phyloP scores from a whole-genome alignment of 305 asterid species.

The Fraxinus greggii region DNA sequence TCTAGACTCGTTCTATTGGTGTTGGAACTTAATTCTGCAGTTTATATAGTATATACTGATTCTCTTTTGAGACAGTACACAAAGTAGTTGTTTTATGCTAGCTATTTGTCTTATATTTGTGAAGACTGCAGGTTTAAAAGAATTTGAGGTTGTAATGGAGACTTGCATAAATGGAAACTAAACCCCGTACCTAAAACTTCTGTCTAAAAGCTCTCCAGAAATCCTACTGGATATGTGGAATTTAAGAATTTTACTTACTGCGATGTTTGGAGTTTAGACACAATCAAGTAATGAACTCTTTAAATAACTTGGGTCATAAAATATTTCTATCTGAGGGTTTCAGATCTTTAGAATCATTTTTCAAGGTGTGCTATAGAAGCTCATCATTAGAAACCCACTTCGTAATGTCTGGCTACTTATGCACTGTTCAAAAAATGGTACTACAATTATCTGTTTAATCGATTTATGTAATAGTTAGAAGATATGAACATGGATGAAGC shows the following conservation, averaged over 20 bases:
- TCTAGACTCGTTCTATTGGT: neutral
- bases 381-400: neutral
- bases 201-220: neutral
- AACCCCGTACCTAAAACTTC: neutral
- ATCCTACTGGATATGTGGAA: neutral
- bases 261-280: neutral
- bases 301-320: neutral
- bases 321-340: neutral
- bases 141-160: neutral
- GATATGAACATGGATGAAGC: conserved; percentile 96
- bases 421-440: neutral
- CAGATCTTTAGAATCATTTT: neutral
- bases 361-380: neutral
- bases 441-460: neutral
- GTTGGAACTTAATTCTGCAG: neutral
- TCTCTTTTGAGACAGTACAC: neutral
- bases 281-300: neutral
- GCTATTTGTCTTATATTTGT: neutral
- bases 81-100: neutral
- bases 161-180: neutral
- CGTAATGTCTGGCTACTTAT: neutral
- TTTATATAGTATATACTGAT: neutral
- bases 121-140: neutral
- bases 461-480: conserved; percentile 55
- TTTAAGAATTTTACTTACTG: neutral